Evolutionary conservation across 2,329 filamentous ascomycete species (phyloP).

Genomic region (Aspergillus tanneri): DNA sequence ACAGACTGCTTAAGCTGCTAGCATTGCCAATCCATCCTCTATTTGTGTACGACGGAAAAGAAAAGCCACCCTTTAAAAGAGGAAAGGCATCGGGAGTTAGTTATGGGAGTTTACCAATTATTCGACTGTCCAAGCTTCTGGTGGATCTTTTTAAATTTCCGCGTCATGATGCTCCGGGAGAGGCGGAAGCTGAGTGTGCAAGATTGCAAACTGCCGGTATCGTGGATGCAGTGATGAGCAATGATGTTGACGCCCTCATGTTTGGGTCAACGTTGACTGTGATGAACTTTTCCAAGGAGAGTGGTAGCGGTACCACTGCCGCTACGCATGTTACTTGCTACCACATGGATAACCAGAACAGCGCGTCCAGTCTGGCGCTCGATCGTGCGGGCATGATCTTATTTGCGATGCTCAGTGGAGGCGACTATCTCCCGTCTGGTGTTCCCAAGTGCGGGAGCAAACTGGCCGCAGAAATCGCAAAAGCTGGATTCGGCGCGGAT

Average conservation of each 20-base stretch:
- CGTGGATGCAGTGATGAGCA: conserved; percentile 90
- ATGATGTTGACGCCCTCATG: conserved; percentile 97
- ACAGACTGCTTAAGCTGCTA: conserved; percentile 76
- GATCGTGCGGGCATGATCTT: conserved; percentile 89
- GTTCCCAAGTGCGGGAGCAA: conserved; percentile 85
- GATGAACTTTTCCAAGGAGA: conserved; percentile 79
- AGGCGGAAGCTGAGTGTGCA: conserved; percentile 95
- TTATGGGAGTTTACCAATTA: conserved; percentile 65
- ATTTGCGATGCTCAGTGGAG: conserved; percentile 90
- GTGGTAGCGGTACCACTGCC: conserved; percentile 56
- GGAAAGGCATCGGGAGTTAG: conserved; percentile 63
- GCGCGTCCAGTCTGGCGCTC: conserved; percentile 46
- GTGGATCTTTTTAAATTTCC: conserved; percentile 83
- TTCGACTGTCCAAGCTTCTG: conserved; percentile 74
- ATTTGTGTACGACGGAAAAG: conserved; percentile 85
- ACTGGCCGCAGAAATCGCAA: conserved; percentile 83
- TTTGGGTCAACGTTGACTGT: conserved; percentile 81
- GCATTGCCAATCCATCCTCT: conserved; percentile 77
- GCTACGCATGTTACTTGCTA: conserved; percentile 88
- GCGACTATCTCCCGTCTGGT: conserved; percentile 87
- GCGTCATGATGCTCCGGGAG: conserved; percentile 82
- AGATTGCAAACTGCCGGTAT: conserved; percentile 76
- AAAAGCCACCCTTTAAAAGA: conserved; percentile 84
- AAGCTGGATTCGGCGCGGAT: conserved; percentile 78
- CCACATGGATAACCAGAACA: conserved; percentile 46